These are phyloP conservation scores for Clonostachys byssicola DNA, from an alignment of 2,329 filamentous ascomycete genomes.

Conservation along the genomic window DNA sequence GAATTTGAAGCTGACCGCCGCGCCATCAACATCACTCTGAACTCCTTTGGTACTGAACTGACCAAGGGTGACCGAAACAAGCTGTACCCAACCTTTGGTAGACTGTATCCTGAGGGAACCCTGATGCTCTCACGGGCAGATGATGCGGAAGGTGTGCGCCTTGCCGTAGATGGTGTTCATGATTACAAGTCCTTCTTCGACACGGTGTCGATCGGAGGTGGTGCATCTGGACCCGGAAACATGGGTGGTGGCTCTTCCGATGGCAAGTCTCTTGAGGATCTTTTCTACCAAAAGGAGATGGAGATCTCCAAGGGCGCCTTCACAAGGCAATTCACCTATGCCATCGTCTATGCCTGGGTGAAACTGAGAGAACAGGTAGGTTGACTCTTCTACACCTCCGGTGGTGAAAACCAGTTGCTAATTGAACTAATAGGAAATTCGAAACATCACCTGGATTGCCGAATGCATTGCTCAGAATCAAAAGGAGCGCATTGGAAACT, in stretches of 20 bases:
- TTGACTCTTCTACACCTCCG: slow-evolving; percentile 3
- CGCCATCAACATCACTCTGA: slow-evolving; percentile 98
- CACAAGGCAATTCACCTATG: slow-evolving; percentile 91
- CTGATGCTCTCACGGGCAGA: slow-evolving; percentile 93
- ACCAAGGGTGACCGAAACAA: slow-evolving; percentile 92
- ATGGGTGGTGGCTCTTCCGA: slow-evolving; percentile 78
- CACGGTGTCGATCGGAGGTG: slow-evolving; percentile 73
- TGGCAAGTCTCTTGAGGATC: slow-evolving; percentile 86
- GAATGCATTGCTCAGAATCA: slow-evolving; percentile 99
- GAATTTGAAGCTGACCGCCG: slow-evolving; percentile 96
- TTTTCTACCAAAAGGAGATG: slow-evolving; percentile 99
- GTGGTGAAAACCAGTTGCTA: slow-evolving; percentile 9
- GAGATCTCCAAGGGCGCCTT: slow-evolving; percentile 94
- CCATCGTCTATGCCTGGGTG: slow-evolving; percentile 96
- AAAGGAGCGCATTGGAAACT: slow-evolving; percentile 98
- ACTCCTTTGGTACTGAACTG: slow-evolving; percentile 96
- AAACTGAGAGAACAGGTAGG: slow-evolving; percentile 94
- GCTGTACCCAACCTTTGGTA: slow-evolving; percentile 89
- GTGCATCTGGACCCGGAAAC: slow-evolving; percentile 71
- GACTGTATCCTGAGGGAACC: slow-evolving; percentile 88
- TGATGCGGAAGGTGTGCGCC: slow-evolving; percentile 86
- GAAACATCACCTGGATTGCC: slow-evolving; percentile 99
- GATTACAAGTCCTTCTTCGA: slow-evolving; percentile 98
- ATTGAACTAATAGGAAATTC: slow-evolving; percentile 72
- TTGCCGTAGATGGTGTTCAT: slow-evolving; percentile 87